A percentile compares a stretch with the other conserved stretches of the same genome.
Conservation (phyloP, 768 basidiomycete species). For the Collybia nuda region DNA sequence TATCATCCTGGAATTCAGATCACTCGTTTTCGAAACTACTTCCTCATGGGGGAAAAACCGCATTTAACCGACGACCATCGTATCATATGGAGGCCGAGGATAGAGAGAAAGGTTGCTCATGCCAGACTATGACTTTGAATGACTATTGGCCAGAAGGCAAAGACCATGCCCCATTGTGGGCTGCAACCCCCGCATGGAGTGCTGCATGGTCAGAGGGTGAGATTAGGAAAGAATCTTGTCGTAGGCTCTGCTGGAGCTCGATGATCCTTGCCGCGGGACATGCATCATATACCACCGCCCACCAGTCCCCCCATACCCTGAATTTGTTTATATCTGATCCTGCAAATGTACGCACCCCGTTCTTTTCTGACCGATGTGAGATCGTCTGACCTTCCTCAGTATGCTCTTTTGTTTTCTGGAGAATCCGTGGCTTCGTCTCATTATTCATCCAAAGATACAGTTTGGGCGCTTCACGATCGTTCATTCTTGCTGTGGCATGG, state of each 20-base stretch:
- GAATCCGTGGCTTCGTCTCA: conserved; percentile 44
- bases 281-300: conserved; percentile 56
- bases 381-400: conserved; percentile 37
- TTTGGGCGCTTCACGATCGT: conserved; percentile 76
- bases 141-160: conserved; percentile 47
- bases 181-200: conserved; percentile 64
- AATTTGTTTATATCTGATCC: conserved; percentile 63
- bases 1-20: conserved; percentile 19
- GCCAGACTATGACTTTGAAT: conserved; percentile 49
- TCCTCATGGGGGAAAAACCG: too few relatives aligned
- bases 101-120: conserved; percentile 39
- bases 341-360: conserved; percentile 52
- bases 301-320: conserved; percentile 27
- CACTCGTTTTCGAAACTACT: conserved; percentile 9
- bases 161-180: conserved; percentile 63
- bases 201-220: conserved; percentile 58
- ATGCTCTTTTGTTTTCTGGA: conserved; percentile 74
- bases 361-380: not conserved
- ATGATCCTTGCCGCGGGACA: conserved; percentile 65
- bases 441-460: conserved; percentile 56
- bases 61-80: conserved; percentile 1
- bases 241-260: conserved; percentile 73
- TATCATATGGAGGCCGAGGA: not conserved
- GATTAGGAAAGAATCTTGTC: conserved; percentile 68
- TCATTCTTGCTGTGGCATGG: conserved; percentile 72